A percentile compares a stretch with the other conserved stretches of the same genome.
Evolutionary conservation across 2,329 filamentous ascomycete species (phyloP).

Genomic region (Cladosporium oxysporum): DNA sequence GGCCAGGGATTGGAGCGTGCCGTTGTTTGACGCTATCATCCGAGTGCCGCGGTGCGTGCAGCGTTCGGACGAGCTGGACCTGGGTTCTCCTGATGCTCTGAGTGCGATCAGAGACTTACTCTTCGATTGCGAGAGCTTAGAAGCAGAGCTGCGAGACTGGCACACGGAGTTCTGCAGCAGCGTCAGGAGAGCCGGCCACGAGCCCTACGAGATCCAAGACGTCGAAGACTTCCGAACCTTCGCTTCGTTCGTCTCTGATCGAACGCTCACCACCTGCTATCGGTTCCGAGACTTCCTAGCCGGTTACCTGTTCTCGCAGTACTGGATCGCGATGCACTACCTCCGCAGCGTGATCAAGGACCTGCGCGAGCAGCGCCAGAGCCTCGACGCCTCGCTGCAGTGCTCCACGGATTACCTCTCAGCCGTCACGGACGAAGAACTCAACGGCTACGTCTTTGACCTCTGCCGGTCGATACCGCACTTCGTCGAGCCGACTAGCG

Average conservation of each 20-base stretch:
- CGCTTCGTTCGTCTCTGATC: conserved; percentile 27
- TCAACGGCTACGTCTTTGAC: conserved; percentile 30
- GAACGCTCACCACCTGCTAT: conserved; percentile 31
- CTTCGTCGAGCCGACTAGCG: conserved; percentile 33
- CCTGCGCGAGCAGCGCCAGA: conserved; percentile 13
- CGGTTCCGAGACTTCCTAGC: conserved; percentile 33
- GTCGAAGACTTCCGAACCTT: conserved; percentile 33
- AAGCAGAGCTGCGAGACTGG: conserved; percentile 29
- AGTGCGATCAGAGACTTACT: conserved; percentile 27
- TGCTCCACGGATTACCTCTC: neutral
- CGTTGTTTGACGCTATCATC: conserved; percentile 35
- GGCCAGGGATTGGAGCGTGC: conserved; percentile 28
- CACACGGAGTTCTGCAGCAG: conserved; percentile 18
- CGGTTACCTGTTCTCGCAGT: conserved; percentile 34
- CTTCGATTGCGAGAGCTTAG: conserved; percentile 26
- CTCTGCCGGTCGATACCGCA: conserved; percentile 33
- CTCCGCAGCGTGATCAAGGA: conserved; percentile 28
- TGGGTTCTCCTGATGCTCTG: conserved; percentile 4
- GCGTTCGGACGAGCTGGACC: conserved; percentile 29
- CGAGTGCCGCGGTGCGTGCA: conserved; percentile 34
- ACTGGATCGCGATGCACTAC: conserved; percentile 36
- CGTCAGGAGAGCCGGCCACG: neutral
- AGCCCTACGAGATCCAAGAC: conserved; percentile 23
- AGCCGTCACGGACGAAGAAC: conserved; percentile 27
- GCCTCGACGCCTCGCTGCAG: neutral